phyloP scores from a whole-genome alignment of 257 asterid species.

The Primulina eburnea region DNA sequence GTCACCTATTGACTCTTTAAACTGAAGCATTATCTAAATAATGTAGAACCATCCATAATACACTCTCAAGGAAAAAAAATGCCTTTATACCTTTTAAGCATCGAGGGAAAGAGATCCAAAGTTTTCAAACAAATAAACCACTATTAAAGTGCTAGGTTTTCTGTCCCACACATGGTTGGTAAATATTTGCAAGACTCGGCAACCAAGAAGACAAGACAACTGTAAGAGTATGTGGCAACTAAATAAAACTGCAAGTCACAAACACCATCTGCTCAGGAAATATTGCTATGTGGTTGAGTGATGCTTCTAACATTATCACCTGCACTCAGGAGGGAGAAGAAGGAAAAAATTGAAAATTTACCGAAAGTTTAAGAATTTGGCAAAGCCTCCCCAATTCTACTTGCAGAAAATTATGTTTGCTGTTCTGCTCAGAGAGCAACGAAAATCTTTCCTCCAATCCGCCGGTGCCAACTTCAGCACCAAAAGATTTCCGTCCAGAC shows the following conservation, averaged over 20 bases:
- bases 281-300: background rate
- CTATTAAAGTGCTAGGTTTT: no score
- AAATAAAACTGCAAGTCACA: background rate
- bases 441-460: conserved; percentile 22
- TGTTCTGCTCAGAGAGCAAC: conserved; percentile 24
- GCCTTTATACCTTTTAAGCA: no score
- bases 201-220: no score
- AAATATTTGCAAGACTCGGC: no score
- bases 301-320: conserved; percentile 3
- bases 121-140: no score
- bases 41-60: background rate
- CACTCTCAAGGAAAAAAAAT: background rate
- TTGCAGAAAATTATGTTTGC: conserved; percentile 31
- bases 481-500: conserved; percentile 10
- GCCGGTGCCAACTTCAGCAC: conserved; percentile 13
- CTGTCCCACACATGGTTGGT: no score
- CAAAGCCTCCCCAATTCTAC: conserved; percentile 33
- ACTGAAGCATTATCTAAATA: background rate
- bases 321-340: no score
- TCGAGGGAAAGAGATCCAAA: no score
- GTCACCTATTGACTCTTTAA: background rate
- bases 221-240: background rate
- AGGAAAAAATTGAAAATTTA: conserved; percentile 4
- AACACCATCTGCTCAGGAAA: background rate
- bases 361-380: conserved; percentile 32